These are phyloP conservation scores for Dryadomyces sulphureus DNA, from an alignment of 2,329 filamentous ascomycete genomes.

Conservation along the genomic window DNA sequence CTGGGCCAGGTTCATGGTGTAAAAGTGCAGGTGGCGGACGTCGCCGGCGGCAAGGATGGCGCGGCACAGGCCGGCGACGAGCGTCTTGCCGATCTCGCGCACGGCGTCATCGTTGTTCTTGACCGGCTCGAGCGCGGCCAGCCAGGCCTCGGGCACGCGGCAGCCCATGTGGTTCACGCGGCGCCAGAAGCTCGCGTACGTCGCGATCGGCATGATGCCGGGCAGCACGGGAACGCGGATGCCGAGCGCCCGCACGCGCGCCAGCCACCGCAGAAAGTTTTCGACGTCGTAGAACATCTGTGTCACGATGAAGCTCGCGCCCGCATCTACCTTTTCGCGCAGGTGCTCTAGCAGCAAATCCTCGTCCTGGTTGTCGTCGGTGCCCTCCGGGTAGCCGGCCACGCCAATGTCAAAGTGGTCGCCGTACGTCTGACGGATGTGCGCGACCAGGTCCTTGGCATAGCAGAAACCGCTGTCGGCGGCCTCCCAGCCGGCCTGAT, in stretches of 20 bases:
- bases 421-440: conserved; percentile 66
- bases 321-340: conserved; percentile 94
- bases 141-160: conserved; percentile 68
- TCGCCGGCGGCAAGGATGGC: conserved; percentile 63
- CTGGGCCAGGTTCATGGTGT: conserved; percentile 97
- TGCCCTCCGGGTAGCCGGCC: conserved; percentile 90
- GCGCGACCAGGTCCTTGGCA: conserved; percentile 67
- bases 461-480: conserved; percentile 80
- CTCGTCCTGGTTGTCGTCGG: conserved; percentile 80
- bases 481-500: conserved; percentile 86
- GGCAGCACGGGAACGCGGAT: conserved; percentile 60
- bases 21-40: conserved; percentile 86
- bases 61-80: conserved; percentile 82
- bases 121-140: conserved; percentile 69
- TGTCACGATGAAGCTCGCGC: conserved; percentile 85
- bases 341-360: conserved; percentile 78
- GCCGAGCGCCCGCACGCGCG: conserved; percentile 70
- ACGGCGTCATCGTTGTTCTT: conserved; percentile 96
- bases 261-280: conserved; percentile 83
- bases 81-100: conserved; percentile 70
- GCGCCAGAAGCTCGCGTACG: conserved; percentile 82
- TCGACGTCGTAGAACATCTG: conserved; percentile 99
- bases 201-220: conserved; percentile 91
- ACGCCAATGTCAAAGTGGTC: conserved; percentile 96
- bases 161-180: conserved; percentile 85